phyloP scores from a whole-genome alignment of 108 stramenopile genomes.

The Skeletonema tropicum region DNA sequence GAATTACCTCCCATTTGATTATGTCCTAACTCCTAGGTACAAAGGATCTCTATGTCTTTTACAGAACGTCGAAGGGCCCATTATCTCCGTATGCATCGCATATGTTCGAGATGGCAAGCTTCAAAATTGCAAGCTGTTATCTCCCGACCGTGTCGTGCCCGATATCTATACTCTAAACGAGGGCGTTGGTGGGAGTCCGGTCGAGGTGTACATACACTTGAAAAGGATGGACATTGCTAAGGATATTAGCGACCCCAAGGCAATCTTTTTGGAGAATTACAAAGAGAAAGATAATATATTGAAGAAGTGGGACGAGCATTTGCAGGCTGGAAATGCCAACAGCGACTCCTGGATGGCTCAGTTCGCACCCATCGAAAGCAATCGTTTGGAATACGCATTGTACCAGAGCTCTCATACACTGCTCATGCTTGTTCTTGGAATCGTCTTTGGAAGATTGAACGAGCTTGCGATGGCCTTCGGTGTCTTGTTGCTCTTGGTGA shows the following conservation, averaged over 20 bases:
- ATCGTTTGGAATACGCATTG: slow-evolving; percentile 18
- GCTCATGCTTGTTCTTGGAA: slow-evolving; percentile 18
- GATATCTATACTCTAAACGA: slow-evolving; percentile 54
- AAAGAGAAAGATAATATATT: slow-evolving; percentile 45
- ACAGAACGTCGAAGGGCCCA: slow-evolving; percentile 42
- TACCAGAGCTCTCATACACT: slow-evolving; percentile 33
- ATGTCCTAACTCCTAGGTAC: slow-evolving; percentile 56
- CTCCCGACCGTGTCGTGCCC: slow-evolving; percentile 48
- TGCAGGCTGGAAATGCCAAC: slow-evolving; percentile 16
- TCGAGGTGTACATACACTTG: slow-evolving; percentile 54
- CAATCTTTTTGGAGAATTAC: slow-evolving; percentile 54
- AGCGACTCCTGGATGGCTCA: slow-evolving; percentile 29
- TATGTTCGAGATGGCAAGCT: slow-evolving; percentile 50
- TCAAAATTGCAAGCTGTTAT: slow-evolving; percentile 49
- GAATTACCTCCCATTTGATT: slow-evolving; percentile 49
- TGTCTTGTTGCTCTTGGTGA: slow-evolving; percentile 28
- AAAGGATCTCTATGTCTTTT: slow-evolving; percentile 50
- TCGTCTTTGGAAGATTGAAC: slow-evolving; percentile 6
- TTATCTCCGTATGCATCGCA: slow-evolving; percentile 43
- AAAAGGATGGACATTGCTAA: slow-evolving; percentile 29
- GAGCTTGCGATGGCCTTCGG: slow-evolving; percentile 9
- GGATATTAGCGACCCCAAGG: slow-evolving; percentile 35
- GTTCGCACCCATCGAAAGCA: slow-evolving; percentile 14
- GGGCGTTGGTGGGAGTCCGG: slow-evolving; percentile 42
- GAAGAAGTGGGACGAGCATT: slow-evolving; percentile 43